Percentiles rank a stretch among this genome's conserved stretches.
Conservation (phyloP, 2,329 filamentous ascomycete species). For the Trichophyton equinum region DNA sequence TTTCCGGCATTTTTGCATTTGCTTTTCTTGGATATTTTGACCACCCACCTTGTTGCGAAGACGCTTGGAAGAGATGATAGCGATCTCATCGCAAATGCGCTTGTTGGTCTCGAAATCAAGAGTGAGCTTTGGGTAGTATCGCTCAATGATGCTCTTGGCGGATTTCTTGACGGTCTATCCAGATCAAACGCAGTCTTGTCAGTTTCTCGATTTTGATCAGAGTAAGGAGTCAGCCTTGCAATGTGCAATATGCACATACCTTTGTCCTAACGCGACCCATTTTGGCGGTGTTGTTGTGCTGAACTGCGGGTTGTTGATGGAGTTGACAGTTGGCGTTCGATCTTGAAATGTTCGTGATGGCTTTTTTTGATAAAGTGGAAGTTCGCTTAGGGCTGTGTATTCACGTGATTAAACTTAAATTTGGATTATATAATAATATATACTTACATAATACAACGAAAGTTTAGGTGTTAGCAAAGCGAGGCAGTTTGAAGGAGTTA, state of each 20-base stretch:
- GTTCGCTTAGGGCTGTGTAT: not conserved
- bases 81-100: slow-evolving; percentile 99
- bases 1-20: not conserved
- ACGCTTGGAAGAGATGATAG: slow-evolving; percentile 97
- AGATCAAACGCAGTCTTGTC: slow-evolving; percentile 5
- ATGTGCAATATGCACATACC: slow-evolving; percentile 16
- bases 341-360: not conserved
- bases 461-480: too few relatives aligned
- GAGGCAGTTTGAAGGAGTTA: not conserved
- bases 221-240: slow-evolving; percentile 4
- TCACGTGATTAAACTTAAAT: not conserved
- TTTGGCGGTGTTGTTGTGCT: slow-evolving; percentile 15
- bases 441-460: too few relatives aligned
- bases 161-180: slow-evolving; percentile 61
- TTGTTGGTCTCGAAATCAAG: slow-evolving; percentile 99
- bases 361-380: not conserved
- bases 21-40: not conserved
- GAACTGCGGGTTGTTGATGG: not conserved
- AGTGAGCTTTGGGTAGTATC: slow-evolving; percentile 93
- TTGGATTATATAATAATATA: not conserved
- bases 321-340: not conserved
- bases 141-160: slow-evolving; percentile 99
- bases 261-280: slow-evolving; percentile 15
- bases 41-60: slow-evolving; percentile 86
- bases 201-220: not conserved